Evolutionary conservation across 1,284 basidiomycete genomes (phyloP), one percentile per base, ranked within the genome.

Genomic region (Ganoderma lucidum): DNA sequence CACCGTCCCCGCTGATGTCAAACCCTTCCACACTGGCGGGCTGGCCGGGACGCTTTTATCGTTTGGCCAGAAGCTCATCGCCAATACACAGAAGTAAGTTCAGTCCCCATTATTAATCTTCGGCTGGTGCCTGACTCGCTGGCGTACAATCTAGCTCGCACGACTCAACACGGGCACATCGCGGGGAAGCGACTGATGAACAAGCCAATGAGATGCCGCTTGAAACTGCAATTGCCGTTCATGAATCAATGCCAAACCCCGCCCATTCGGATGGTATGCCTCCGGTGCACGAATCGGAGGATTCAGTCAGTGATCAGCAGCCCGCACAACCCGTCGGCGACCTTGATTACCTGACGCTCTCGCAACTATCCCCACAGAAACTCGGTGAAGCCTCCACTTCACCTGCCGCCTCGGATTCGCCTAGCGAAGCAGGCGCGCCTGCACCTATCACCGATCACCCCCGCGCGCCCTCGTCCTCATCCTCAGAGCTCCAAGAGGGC

Each of bases 1-100:
- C 28, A 53, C 53, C 19, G 42, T 59, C 45, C 65, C 10, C 59
- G 48, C 65, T 30, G 44, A 60, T 60, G 67, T 63, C 69, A 67
- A 66, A 61, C 65, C 70, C 37, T 35, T 65, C 39, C 62, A 48
- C 19, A 48, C 55, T 28, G 73, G 75, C 17, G 75, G 73, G 41
- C 65, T 78, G 62, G 76, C 75, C n/a, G 70, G 70, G 48, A 67
- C 75, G 14, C 74, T 78, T 32, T 62, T 78, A 67, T 72, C 76
- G n/a, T 78, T 68, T 48, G 75, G 74, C 1, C 71, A 74, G 62
- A 66, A 66, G 64, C 48, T 73, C 28, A 64, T 73, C 44, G 66
- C 69, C n/a, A 65, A 58, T 37, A 30, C 68, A 41, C 62, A 63
- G 51, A 70, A 67, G 75, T 75, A 56, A 71, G 75, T 30, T 42